phyloP scores from a whole-genome alignment of 345 rosid species.

The Syzygium grande region DNA sequence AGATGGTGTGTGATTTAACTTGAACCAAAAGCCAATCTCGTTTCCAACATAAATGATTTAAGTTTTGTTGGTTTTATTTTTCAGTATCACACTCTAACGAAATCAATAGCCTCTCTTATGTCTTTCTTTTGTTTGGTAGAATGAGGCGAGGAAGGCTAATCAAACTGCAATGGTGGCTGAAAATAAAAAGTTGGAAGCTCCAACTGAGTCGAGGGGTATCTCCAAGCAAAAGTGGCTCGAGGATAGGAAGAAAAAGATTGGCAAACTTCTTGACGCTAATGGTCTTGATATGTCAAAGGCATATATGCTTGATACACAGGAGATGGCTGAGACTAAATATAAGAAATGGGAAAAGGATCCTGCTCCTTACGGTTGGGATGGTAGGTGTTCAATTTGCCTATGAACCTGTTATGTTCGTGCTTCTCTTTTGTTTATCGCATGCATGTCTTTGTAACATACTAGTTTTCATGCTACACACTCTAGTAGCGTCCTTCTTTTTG shows the following conservation, averaged over 20 bases:
- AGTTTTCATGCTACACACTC: neutral
- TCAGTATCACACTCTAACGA: neutral
- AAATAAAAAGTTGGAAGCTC: conserved; percentile 89
- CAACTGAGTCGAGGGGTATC: conserved; percentile 70
- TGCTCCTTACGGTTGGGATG: conserved; percentile 96
- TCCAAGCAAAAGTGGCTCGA: conserved; percentile 96
- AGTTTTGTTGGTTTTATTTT: neutral
- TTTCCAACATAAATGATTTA: neutral
- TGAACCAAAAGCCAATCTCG: neutral
- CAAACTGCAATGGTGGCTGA: conserved; percentile 83
- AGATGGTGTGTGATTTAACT: conserved; percentile 45
- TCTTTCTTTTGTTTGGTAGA: conserved; percentile 19
- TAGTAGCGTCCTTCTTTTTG: neutral
- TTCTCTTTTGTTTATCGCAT: neutral
- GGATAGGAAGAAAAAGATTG: conserved; percentile 80
- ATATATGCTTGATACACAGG: conserved; percentile 88
- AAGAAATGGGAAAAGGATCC: conserved; percentile 97
- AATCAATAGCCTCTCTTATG: neutral
- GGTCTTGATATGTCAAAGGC: conserved; percentile 83
- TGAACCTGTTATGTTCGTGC: neutral
- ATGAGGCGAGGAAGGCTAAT: conserved; percentile 86
- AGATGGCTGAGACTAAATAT: conserved; percentile 80
- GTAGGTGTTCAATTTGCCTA: conserved; percentile 25
- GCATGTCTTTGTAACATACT: neutral
- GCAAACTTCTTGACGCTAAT: conserved; percentile 84